Percentiles rank a stretch among this genome's conserved stretches.
phyloP scores from a whole-genome alignment of 1,284 basidiomycete species.

The Ganoderma sp. region DNA sequence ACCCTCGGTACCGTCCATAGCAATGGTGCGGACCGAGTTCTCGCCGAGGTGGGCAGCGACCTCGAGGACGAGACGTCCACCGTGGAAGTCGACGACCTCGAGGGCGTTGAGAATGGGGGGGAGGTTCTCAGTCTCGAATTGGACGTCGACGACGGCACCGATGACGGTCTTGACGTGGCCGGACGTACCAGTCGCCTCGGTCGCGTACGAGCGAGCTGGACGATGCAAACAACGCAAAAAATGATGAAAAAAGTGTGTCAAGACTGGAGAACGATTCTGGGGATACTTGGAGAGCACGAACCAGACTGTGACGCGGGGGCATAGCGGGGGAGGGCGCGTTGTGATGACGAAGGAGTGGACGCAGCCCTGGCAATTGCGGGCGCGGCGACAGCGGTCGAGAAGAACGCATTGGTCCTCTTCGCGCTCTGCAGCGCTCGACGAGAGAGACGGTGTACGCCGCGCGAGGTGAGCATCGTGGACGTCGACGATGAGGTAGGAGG shows the following conservation, averaged over 20 bases:
- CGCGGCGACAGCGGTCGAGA: slow-evolving; percentile 68
- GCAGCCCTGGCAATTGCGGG: slow-evolving; percentile 46
- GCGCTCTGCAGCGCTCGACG: slow-evolving; percentile 78
- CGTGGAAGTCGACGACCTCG: slow-evolving; percentile 92
- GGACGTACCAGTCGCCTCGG: slow-evolving; percentile 74
- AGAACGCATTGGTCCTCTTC: slow-evolving; percentile 76
- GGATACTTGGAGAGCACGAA: slow-evolving; percentile 38
- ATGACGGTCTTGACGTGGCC: slow-evolving; percentile 94
- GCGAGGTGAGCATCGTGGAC: slow-evolving; percentile 75
- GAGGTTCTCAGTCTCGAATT: slow-evolving; percentile 89
- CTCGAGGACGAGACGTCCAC: slow-evolving; percentile 94
- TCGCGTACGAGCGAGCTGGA: slow-evolving; percentile 87
- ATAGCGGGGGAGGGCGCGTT: slow-evolving; percentile 49
- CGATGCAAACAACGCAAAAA: slow-evolving; percentile 35
- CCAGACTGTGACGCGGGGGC: slow-evolving; percentile 52
- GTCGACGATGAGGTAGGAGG: slow-evolving; percentile 40
- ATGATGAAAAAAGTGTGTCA: slow-evolving; percentile 30
- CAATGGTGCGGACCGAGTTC: slow-evolving; percentile 97
- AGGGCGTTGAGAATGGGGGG: slow-evolving; percentile 98
- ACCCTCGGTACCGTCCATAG: slow-evolving; percentile 99
- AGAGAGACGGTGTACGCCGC: slow-evolving; percentile 82
- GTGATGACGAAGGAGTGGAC: slow-evolving; percentile 43
- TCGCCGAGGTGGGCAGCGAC: slow-evolving; percentile 98
- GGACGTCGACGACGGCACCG: slow-evolving; percentile 99
- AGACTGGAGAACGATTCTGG: slow-evolving; percentile 7